Evolutionary conservation across 2,329 filamentous ascomycete genomes (phyloP), one percentile per base, ranked within the genome.

Genomic region (Xylaria sp.): DNA sequence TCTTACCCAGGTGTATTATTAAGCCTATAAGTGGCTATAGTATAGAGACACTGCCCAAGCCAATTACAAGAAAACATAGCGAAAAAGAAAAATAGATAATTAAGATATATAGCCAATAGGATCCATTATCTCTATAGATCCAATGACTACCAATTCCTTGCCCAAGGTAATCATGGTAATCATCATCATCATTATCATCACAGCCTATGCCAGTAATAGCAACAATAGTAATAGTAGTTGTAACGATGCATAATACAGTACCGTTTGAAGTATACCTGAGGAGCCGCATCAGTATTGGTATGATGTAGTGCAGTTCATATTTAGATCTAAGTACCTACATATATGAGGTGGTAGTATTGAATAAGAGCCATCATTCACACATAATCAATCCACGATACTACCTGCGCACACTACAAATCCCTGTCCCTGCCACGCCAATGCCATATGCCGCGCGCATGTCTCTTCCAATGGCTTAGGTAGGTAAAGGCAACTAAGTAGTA

Each of bases 401-500:
- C 25, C 15, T 52, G 20, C 37, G 44, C 50, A 28, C 32, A 37
- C 41, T 48, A 54, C 50, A 3, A 68, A 68, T 34, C 51, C 50
- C 56, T 61, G 51, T 55, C 66, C 34, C 25, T 65, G 66, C 56
- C 62, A 61, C 25, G 66, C 23, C 39, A 46, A 58, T 39, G 23
- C 56, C 39, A 58, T 32, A n/a, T 58, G 56, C 65, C 20, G 52
- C 39, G 32, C 56, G 34, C 56, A 56, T 60, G 60, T 8, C 48
- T 51, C 34, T 44, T 46, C 51, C 51, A 46, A 54, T 52, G 28
- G 28, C 3, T 23, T 37, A 37, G 10, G 10, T 37, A 37, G 34
- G 34, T 37, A 37, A 37, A 37, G 28, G 28, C 28, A 37, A 37
- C 34, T 37, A 37, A 37, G 10, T 37, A 37, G 8, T 37, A 34